Base-by-base conservation (phyloP, 148 eudicot species). In the Vaccinium vitisidaea region DNA sequence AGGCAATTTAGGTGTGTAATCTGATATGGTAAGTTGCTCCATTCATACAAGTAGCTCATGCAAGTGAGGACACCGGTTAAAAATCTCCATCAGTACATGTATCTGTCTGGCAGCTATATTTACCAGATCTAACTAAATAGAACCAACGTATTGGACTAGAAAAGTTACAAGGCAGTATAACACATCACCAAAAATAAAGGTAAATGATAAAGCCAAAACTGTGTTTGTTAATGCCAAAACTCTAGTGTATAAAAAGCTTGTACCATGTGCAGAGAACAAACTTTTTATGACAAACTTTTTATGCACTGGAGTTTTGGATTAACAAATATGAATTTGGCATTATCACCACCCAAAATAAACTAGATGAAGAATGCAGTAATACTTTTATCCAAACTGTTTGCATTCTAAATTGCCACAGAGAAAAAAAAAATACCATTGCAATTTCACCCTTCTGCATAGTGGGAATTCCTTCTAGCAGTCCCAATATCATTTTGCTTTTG, bases 371-470 rank as follows among this genome's bases (percentile, higher is more conserved):
- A 58, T 10, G 67, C 65, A 25, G 53, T 25, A 18, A 56, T 32
- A 80, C 58, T 80, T 56, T 56, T 15, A 8, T 14, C 27, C 16
- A 21, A 54, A 25, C 18, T 15, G n/a, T 56, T n/a, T 3, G 2
- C 13, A 9, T 58, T 27, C 49, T 76, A 21, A 48, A 21, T 25
- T 19, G 27, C 43, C 74, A 27, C 30, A 67, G 4, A 25, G n/a
- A 1, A 27, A 12, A 63, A 56, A 82, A 67, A 70, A 52, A 71
- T 92, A 97, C 99, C 96, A 97, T 94, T 85, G 98, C 89, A 88
- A 95, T 90, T 97, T 97, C 99, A 85, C 98, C 98, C 92, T 87
- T 90, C 87, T 88, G 91, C 99, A 97, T 97, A 73, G 98, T 92
- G 48, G 99, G 95, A 84, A 95, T 89, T 82, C 99, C 99, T 90